phyloP scores from a whole-genome alignment of 2,329 filamentous ascomycete species.

The Fusarium nanum region DNA sequence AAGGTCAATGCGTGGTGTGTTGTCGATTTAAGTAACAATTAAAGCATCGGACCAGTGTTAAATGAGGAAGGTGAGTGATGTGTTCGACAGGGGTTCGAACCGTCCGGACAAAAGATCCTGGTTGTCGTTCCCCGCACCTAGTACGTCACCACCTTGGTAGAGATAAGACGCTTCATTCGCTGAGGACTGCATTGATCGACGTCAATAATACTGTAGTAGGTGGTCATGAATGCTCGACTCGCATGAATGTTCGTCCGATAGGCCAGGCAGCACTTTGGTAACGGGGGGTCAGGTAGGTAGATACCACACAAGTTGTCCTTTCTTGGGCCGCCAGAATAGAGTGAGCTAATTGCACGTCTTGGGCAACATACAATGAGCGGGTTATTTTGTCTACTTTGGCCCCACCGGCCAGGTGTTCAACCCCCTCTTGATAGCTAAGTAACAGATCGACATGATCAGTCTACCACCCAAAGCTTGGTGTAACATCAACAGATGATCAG shows the following conservation, averaged over 20 bases:
- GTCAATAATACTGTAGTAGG: background rate
- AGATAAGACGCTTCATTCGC: background rate
- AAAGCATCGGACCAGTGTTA: slow-evolving; percentile 5
- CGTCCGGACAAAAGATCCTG: slow-evolving; percentile 24
- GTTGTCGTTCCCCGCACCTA: background rate
- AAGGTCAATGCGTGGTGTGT: background rate
- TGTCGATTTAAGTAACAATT: slow-evolving; percentile 22
- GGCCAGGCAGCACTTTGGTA: background rate
- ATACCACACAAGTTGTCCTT: too few relatives aligned
- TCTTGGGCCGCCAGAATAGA: background rate
- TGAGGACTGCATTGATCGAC: background rate
- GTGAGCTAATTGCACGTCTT: too few relatives aligned
- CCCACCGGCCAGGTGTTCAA: background rate
- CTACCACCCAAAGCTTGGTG: too few relatives aligned
- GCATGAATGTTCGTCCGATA: background rate
- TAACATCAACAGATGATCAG: too few relatives aligned
- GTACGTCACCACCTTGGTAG: slow-evolving; percentile 10
- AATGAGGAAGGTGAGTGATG: slow-evolving; percentile 28
- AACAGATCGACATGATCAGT: too few relatives aligned
- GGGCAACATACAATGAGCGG: too few relatives aligned
- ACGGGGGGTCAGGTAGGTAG: background rate
- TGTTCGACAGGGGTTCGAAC: slow-evolving; percentile 4
- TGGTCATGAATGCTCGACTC: background rate
- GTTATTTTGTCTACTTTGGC: background rate
- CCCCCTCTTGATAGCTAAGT: too few relatives aligned